Evolutionary conservation across 495 filamentous ascomycete species (phyloP).

Genomic region (Xylaria grammica): DNA sequence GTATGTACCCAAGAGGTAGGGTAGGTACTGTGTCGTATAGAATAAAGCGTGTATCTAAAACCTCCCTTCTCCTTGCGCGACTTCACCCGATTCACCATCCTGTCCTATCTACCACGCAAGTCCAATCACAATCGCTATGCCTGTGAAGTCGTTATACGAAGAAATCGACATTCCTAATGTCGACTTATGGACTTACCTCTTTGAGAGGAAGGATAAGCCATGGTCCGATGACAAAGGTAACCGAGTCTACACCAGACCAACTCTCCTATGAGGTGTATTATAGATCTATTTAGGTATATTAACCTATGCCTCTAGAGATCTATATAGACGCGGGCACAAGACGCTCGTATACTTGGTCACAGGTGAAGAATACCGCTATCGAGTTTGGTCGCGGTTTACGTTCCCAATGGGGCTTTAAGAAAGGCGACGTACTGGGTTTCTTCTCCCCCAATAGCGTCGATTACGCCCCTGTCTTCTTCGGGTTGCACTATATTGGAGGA

Average conservation of each 20-base stretch:
- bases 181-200: conserved; percentile 79
- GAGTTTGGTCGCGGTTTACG: conserved; percentile 83
- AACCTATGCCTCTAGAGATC: conserved; percentile 62
- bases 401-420: conserved; percentile 73
- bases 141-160: conserved; percentile 60
- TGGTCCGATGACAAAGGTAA: conserved; percentile 72
- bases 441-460: conserved; percentile 79
- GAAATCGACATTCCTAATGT: conserved; percentile 65
- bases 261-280: not conserved
- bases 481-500: conserved; percentile 83
- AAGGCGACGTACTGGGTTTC: conserved; percentile 76
- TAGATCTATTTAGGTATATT: not conserved
- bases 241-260: not conserved
- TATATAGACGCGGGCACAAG: conserved; percentile 76
- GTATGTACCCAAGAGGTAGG: no score
- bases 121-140: conserved; percentile 49
- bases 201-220: conserved; percentile 71
- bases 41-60: not conserved
- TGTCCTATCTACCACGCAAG: not conserved
- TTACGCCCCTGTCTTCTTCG: conserved; percentile 73
- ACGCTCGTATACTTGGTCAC: conserved; percentile 75
- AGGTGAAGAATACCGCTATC: conserved; percentile 66
- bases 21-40: no score
- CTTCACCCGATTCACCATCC: not conserved
- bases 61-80: not conserved